Evolutionary conservation across 306 rosid genomes (phyloP), one percentile per base, ranked within the genome.

Genomic region (Quercus aquifolioides): DNA sequence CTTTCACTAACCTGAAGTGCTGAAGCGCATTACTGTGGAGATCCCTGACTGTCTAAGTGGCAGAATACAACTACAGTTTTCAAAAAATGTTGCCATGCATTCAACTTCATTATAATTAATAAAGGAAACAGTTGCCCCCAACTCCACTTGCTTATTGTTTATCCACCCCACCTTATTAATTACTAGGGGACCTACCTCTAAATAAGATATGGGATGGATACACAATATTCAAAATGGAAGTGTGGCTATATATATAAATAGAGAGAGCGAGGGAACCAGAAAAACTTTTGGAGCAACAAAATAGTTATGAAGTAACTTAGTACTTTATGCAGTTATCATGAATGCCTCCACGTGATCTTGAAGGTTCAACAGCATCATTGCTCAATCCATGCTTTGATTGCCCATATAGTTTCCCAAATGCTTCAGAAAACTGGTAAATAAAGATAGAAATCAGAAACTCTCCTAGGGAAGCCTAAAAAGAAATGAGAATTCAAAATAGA

Each of bases 311-410:
- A 63, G 67, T 64, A 76, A 77, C 38, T 55, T 80, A 5, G 23
- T 95, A 93, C 99, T 82, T 93, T 51, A 95, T 91, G 88, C 98
- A 91, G 77, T 95, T 95, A 69, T 95, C 99, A 26, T 95, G 99
- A 84, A 87, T 79, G 60, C 84, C 80, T 74, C 89, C 97, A 26
- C 89, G 86, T 82, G 90, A 84, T 91, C 76, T 87, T 81, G 97
- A 90, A 80, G 89, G 81, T 77, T 91, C 99, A 77, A 85, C 89
- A 0, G 90, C 80, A 77, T 93, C 92, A 59, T 82, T 89, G 89
- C 74, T 80, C 65, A 81, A 81, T 52, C 91, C 94, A 28, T 84
- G 91, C 86, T 85, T 91, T 57, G 94, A 80, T 84, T 87, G 97
- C 77, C 97, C 98, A 81, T 89, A 90, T 52, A 90, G 88, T 81